phyloP scores from a whole-genome alignment of 2,329 filamentous ascomycete genomes.

The Diplocarpon mali region DNA sequence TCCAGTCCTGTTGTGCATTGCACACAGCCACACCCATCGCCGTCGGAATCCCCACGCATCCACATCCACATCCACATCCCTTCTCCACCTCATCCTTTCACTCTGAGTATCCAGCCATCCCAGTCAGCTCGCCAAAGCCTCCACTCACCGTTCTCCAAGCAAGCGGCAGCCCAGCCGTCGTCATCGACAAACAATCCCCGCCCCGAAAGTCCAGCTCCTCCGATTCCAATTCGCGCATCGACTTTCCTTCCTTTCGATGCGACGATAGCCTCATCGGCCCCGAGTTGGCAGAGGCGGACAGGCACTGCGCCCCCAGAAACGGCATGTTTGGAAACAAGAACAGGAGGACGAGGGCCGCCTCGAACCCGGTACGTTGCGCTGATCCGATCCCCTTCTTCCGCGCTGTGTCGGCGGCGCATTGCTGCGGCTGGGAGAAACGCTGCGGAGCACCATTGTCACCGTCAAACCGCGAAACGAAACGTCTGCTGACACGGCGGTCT shows the following conservation, averaged over 20 bases:
- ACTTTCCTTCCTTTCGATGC: slow-evolving; percentile 11
- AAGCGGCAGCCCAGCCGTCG: slow-evolving; percentile 4
- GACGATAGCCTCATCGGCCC: slow-evolving; percentile 25
- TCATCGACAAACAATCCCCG: background rate
- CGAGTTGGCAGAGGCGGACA: slow-evolving; percentile 25
- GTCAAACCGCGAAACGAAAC: slow-evolving; percentile 5
- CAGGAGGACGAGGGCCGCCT: slow-evolving; percentile 29
- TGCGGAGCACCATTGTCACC: slow-evolving; percentile 1
- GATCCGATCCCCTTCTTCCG: background rate
- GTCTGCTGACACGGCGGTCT: slow-evolving; percentile 16
- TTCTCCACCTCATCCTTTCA: background rate
- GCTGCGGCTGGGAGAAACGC: too few species aligned
- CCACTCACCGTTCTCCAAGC: slow-evolving; percentile 6
- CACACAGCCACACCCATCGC: too few species aligned
- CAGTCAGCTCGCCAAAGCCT: slow-evolving; percentile 8
- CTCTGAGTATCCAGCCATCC: slow-evolving; percentile 2
- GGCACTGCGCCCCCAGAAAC: slow-evolving; percentile 13
- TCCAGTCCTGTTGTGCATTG: too few species aligned
- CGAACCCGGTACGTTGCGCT: slow-evolving; percentile 31
- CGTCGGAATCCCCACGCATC: too few species aligned
- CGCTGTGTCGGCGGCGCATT: background rate
- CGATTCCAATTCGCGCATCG: too few species aligned
- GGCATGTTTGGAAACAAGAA: slow-evolving; percentile 26
- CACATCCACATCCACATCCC: too few species aligned
- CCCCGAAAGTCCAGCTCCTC: too few species aligned